A percentile compares a stretch with the other conserved stretches of the same genome.
Conservation (phyloP, 179 eudicot genomes). For the Nepenthes alata region DNA sequence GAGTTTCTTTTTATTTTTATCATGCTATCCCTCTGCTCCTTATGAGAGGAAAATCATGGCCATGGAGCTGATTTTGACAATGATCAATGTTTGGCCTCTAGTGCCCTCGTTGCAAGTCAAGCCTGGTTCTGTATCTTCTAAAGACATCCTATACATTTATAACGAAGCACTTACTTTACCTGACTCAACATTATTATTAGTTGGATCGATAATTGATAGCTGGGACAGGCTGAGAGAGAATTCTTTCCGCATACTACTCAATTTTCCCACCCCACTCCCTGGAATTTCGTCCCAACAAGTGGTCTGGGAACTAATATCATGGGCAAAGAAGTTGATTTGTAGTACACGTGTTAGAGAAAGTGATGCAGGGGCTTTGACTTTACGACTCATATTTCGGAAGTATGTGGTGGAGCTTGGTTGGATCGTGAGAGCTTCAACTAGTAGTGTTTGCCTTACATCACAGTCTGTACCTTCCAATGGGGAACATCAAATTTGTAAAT, state of each 20-base stretch:
- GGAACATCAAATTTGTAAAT: slow-evolving; percentile 15
- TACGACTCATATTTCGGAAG: slow-evolving; percentile 76
- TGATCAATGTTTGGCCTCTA: slow-evolving; percentile 76
- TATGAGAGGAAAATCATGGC: slow-evolving; percentile 97
- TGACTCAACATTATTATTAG: slow-evolving; percentile 72
- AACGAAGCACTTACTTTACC: slow-evolving; percentile 58
- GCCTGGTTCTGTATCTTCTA: slow-evolving; percentile 4
- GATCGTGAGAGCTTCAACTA: slow-evolving; percentile 44
- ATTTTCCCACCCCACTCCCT: slow-evolving; percentile 85
- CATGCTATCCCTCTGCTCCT: slow-evolving; percentile 98
- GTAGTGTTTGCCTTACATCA: slow-evolving; percentile 27
- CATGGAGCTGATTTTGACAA: slow-evolving; percentile 77
- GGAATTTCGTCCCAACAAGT: slow-evolving; percentile 46
- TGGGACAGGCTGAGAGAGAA: slow-evolving; percentile 94
- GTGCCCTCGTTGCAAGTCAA: slow-evolving; percentile 34
- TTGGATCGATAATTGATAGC: slow-evolving; percentile 89
- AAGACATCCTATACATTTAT: slow-evolving; percentile 34
- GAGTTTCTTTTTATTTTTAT: slow-evolving; percentile 75
- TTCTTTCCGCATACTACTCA: slow-evolving; percentile 65
- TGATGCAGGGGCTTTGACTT: slow-evolving; percentile 92
- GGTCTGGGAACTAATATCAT: slow-evolving; percentile 47
- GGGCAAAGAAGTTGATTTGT: slow-evolving; percentile 82
- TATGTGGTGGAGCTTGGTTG: slow-evolving; percentile 79
- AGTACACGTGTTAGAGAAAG: slow-evolving; percentile 99
- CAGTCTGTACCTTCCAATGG: slow-evolving; percentile 22